Evolutionary conservation across 257 asterid genomes (phyloP), one percentile per base, ranked within the genome.

Genomic region (Solanum raphanifolium): DNA sequence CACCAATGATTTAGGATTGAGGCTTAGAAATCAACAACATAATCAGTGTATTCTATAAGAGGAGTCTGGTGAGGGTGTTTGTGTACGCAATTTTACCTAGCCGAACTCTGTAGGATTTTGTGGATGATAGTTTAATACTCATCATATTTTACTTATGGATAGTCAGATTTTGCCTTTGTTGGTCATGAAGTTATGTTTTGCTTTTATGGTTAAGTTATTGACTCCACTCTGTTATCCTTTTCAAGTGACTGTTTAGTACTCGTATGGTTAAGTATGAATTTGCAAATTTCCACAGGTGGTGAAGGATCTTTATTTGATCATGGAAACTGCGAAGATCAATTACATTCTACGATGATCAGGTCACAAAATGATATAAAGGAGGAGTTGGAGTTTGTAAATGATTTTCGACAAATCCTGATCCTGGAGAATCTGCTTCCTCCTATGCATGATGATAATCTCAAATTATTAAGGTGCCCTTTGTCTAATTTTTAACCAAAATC

Each of bases 401-500:
- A 91, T 87, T 95, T 96, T 90, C 90, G 95, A 87, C 93, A 92
- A 85, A 89, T 87, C n/a, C 90, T 96, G 69, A 34, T 91, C 87
- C 58, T 20, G 34, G 97, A 96, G 31, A 89, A 89, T 75, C 87
- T 95, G 91, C 94, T 96, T 87, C 98, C 98, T 87, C 84, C 85
- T 25, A 92, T 90, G 87, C 94, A 90, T 89, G 96, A 96, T 87
- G 92, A 93, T 90, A 91, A 89, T 92, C 93, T 93, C 90, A 86
- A 87, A 58, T 87, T 94, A 94, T 86, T 94, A 89, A 95, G 98
- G 98, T 95, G 87, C 18, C 11, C 68, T 46, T 2, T 81, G 1
- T 21, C 69, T 36, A 81, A 46, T 16, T 15, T 13, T 81, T 29
- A 27, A 46, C 68, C 29, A 2, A 31, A 32, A 39, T 18, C 9